Evolutionary conservation across 176 grass and related monocot species (phyloP).

Genomic region (Triticum aestivum): DNA sequence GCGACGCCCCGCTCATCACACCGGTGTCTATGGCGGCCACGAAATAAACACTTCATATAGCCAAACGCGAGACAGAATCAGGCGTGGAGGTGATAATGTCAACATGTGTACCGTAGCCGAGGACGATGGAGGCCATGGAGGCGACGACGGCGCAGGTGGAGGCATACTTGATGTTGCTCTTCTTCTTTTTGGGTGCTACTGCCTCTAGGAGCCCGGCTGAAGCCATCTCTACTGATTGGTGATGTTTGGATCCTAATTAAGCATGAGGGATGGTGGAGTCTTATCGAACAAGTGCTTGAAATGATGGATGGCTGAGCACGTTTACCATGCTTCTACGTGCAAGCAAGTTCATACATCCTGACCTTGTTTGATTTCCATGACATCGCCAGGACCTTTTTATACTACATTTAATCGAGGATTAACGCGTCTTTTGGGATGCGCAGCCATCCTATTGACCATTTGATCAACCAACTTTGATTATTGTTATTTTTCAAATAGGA

Average conservation of each 20-base stretch:
- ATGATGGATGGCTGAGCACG: not conserved
- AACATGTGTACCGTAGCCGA: conserved; percentile 53
- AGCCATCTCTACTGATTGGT: not conserved
- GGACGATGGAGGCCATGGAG: conserved; percentile 70
- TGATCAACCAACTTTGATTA: not conserved
- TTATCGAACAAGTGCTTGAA: not conserved
- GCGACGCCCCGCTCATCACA: conserved; percentile 67
- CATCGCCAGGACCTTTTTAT: not conserved
- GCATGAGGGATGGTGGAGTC: not conserved
- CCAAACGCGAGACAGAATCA: not conserved
- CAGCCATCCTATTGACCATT: not conserved
- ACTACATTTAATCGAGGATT: not conserved
- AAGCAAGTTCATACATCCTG: conserved; percentile 6
- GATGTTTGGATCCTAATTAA: not conserved
- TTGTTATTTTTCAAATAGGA: not conserved
- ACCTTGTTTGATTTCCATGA: not conserved
- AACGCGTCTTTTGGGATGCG: not conserved
- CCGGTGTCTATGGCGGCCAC: conserved; percentile 39
- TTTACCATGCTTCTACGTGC: conserved; percentile 14
- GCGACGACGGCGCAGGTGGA: conserved; percentile 54
- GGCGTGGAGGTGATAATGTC: not conserved
- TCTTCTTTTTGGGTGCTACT: not conserved
- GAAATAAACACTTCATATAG: not conserved
- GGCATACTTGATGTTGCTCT: conserved; percentile 40
- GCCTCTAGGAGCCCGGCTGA: conserved; percentile 12